Evolutionary conservation across 345 rosid genomes (phyloP).

Genomic region (Rhizophora apiculata): DNA sequence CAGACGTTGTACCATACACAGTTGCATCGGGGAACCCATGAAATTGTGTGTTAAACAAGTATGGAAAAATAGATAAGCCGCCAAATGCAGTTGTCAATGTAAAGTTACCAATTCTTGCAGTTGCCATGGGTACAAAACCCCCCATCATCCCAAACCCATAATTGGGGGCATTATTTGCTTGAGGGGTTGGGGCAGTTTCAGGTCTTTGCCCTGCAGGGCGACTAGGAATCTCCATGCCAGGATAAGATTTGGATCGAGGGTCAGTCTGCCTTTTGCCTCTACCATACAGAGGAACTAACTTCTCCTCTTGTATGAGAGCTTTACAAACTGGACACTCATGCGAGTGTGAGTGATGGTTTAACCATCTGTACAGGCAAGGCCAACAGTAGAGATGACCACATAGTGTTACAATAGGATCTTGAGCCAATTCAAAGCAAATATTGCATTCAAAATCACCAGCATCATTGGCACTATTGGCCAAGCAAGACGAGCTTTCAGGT

Average conservation of each 20-base stretch:
- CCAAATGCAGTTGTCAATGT: constrained; percentile 64
- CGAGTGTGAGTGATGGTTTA: constrained; percentile 70
- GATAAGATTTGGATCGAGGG: constrained; percentile 67
- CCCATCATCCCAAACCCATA: constrained; percentile 67
- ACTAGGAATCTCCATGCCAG: constrained; percentile 60
- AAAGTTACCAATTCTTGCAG: constrained; percentile 67
- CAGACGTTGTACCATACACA: constrained; percentile 57
- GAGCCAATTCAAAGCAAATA: constrained; percentile 88
- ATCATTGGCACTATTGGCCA: constrained; percentile 41
- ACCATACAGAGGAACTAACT: constrained; percentile 91
- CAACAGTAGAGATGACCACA: constrained; percentile 94
- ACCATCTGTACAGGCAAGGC: constrained; percentile 91
- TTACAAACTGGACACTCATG: constrained; percentile 96
- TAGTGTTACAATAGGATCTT: constrained; percentile 81
- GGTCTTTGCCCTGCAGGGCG: constrained; percentile 80
- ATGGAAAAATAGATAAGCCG: constrained; percentile 57
- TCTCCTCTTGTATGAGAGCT: constrained; percentile 84
- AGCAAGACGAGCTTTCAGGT: constrained; percentile 33
- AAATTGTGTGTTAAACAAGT: constrained; percentile 66
- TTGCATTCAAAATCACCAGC: constrained; percentile 88
- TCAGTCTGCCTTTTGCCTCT: constrained; percentile 77
- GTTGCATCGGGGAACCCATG: constrained; percentile 73
- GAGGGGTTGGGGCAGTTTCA: constrained; percentile 56
- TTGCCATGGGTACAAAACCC: constrained; percentile 63
- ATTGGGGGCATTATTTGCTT: constrained; percentile 43